Percentiles rank a stretch among this genome's conserved stretches.
Evolutionary conservation across 2,329 filamentous ascomycete genomes (phyloP).

Genomic region (Aspergillus sp.): DNA sequence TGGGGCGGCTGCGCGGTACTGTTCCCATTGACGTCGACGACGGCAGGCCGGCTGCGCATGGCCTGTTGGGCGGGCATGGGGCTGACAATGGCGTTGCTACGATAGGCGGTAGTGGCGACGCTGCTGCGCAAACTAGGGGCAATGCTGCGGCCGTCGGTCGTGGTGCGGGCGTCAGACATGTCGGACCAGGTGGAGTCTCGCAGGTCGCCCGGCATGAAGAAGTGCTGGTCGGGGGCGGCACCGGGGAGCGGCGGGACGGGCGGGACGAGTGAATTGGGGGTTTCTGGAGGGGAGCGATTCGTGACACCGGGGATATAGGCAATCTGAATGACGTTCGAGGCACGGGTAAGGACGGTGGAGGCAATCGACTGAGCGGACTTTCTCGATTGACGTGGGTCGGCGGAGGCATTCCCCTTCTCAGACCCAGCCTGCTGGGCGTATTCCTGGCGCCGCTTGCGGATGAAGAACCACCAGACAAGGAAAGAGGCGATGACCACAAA

Average conservation of each 20-base stretch:
- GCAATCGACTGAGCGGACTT: slow-evolving; percentile 88
- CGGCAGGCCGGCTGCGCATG: slow-evolving; percentile 77
- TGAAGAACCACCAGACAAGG: slow-evolving; percentile 76
- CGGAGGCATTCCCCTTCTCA: slow-evolving; percentile 46
- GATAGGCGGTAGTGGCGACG: slow-evolving; percentile 88
- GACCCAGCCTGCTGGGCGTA: slow-evolving; percentile 40
- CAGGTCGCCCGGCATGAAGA: slow-evolving; percentile 84
- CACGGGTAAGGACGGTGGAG: slow-evolving; percentile 86
- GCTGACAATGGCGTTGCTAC: slow-evolving; percentile 77
- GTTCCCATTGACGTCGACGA: slow-evolving; percentile 77
- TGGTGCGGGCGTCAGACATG: slow-evolving; percentile 55
- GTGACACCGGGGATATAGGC: slow-evolving; percentile 97
- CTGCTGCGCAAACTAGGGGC: slow-evolving; percentile 46
- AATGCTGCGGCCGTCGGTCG: slow-evolving; percentile 43
- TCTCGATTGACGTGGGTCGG: slow-evolving; percentile 50
- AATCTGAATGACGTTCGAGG: slow-evolving; percentile 98
- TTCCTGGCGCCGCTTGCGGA: slow-evolving; percentile 62
- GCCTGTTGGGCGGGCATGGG: slow-evolving; percentile 73
- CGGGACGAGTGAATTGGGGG: slow-evolving; percentile 71
- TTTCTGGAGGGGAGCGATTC: slow-evolving; percentile 78
- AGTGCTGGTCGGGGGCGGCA: slow-evolving; percentile 65
- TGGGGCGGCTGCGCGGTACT: slow-evolving; percentile 40
- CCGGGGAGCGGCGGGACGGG: slow-evolving; percentile 86
- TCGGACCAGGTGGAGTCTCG: slow-evolving; percentile 86
- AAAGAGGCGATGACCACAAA: slow-evolving; percentile 66